Evolutionary conservation across 1,284 basidiomycete genomes (phyloP), one percentile per base, ranked within the genome.

Genomic region (Ganoderma sinense): DNA sequence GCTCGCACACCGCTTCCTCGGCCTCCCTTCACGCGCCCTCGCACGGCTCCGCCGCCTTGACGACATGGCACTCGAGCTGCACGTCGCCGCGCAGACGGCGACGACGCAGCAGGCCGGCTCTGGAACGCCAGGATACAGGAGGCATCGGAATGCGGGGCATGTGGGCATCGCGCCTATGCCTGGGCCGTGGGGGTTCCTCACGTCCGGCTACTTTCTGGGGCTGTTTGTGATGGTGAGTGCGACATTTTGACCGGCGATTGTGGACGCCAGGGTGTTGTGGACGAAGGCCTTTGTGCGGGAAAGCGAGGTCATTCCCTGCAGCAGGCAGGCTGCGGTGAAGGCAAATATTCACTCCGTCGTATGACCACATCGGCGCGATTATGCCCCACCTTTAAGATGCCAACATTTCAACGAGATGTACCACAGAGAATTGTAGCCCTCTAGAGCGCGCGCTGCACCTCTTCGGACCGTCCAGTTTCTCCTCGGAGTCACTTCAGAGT

Each of bases 101-200:
- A 36, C 43, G 23, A 40, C 43, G 13, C 56, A 64, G 2, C 67
- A 55, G 68, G 69, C 23, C 31, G 72, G n/a, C 41, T 36, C 31
- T 10, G 20, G 18, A 43, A 48, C 41, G 29, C 48, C 43, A n/a
- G 64, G 68, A 10, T 69, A 56, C 51, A 51, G 68, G 60, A 65
- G 64, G 20, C 68, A 69, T 16, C 62, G 68, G 60, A 62, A 45
- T 39, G 55, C 48, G 58, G 48, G 60, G 14, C 41, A 63, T 29
- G 67, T 62, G 39, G 40, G 43, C n/a, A 55, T 67, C 14, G 59
- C 68, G 41, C 75, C 80, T 4, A 81, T 89, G 62, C 88, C 89
- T 1, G 89, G 88, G 0, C 89, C 89, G 0, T 90, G 88, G 85
- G 89, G 84, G 0, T 93, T 93, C 82, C 82, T 92, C 67, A 91